Percentiles rank a stretch among this genome's conserved stretches.
These are phyloP conservation scores for Nephelium lappaceum DNA, from an alignment of 345 rosid genomes.

Conservation along the genomic window DNA sequence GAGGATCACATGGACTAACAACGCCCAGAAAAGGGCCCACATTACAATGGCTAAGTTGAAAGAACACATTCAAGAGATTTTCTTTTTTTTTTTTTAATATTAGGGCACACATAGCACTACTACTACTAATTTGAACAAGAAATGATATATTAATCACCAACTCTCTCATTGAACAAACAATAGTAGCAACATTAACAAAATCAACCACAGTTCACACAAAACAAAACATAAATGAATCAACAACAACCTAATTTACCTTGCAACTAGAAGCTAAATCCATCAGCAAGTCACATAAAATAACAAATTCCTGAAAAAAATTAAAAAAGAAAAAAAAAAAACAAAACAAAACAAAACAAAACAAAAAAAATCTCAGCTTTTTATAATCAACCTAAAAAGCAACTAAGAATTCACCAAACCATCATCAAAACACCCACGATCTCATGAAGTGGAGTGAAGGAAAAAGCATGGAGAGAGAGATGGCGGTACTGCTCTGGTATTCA, in stretches of 20 bases:
- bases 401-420: background rate
- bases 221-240: background rate
- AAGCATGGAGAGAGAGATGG: too few relatives aligned
- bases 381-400: background rate
- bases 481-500: too few relatives aligned
- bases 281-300: background rate
- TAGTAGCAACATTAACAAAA: background rate
- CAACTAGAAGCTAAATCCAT: conserved; percentile 3
- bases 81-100: background rate
- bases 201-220: background rate
- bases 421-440: background rate
- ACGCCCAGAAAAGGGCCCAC: background rate
- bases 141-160: background rate
- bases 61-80: background rate
- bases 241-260: conserved; percentile 15
- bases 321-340: background rate
- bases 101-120: background rate
- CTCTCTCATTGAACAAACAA: background rate
- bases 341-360: too few relatives aligned
- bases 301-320: background rate
- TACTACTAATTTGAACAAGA: background rate
- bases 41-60: background rate
- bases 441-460: background rate
- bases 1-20: background rate
- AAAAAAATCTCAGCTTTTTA: conserved; percentile 1